A percentile compares a stretch with the other conserved stretches of the same genome.
Evolutionary conservation across 2,329 filamentous ascomycete genomes (phyloP).

Genomic region (Hymenoscyphus scutula): DNA sequence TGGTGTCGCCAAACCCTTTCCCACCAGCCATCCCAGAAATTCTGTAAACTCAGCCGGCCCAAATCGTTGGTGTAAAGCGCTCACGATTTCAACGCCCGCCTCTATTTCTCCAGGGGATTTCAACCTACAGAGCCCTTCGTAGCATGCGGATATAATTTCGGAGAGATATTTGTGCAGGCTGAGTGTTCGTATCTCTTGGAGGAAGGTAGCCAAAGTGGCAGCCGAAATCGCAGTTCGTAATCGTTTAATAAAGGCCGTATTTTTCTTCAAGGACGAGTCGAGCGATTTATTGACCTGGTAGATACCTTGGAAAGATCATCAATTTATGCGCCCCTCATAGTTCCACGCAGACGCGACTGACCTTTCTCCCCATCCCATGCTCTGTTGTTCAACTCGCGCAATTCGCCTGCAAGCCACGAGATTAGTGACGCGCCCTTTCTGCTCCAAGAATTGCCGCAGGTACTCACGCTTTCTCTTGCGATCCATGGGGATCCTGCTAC

Average conservation of each 20-base stretch:
- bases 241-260: conserved; percentile 96
- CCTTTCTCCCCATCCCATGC: conserved; percentile 89
- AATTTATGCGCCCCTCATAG: not conserved
- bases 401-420: conserved; percentile 62
- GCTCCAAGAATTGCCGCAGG: not conserved
- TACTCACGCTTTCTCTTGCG: conserved; percentile 61
- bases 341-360: conserved; percentile 42
- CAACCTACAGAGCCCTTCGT: conserved; percentile 87
- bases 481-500: conserved; percentile 52
- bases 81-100: conserved; percentile 87
- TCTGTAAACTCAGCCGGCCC: conserved; percentile 87
- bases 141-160: conserved; percentile 93
- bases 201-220: conserved; percentile 75
- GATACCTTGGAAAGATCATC: conserved; percentile 21
- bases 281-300: conserved; percentile 67
- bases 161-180: conserved; percentile 96
- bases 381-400: conserved; percentile 82
- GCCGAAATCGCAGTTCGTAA: conserved; percentile 84
- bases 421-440: conserved; percentile 23
- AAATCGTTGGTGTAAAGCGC: conserved; percentile 93
- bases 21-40: conserved; percentile 88
- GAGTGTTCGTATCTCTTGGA: conserved; percentile 84
- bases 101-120: conserved; percentile 91
- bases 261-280: conserved; percentile 96
- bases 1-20: conserved; percentile 85